A percentile compares a stretch with the other conserved stretches of the same genome.
These are phyloP conservation scores for Epichloe gansuensis DNA, from an alignment of 2,329 filamentous ascomycete genomes.

Conservation along the genomic window DNA sequence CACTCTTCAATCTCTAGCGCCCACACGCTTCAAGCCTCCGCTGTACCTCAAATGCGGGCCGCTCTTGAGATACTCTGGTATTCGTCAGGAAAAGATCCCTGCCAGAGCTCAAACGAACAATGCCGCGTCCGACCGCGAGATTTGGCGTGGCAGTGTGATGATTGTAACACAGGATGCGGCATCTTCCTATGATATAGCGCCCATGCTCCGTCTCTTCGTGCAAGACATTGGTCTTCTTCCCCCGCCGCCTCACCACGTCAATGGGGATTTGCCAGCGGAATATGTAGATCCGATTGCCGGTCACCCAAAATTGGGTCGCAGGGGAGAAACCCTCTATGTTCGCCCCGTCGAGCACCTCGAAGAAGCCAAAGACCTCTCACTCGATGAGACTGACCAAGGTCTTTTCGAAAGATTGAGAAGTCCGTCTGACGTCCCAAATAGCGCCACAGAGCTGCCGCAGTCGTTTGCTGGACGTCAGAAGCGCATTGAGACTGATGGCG, in stretches of 20 bases:
- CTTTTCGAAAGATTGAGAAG: constrained; percentile 61
- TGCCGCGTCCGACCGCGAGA: constrained; percentile 46
- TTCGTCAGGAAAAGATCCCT: constrained; percentile 48
- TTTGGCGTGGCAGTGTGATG: constrained; percentile 91
- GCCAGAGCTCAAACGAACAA: constrained; percentile 14
- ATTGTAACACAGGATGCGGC: constrained; percentile 80
- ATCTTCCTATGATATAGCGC: constrained; percentile 69
- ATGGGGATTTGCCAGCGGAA: constrained; percentile 57
- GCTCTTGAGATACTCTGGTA: constrained; percentile 76
- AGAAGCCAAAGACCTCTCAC: constrained; percentile 65
- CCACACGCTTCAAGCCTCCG: constrained; percentile 67
- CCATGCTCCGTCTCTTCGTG: constrained; percentile 70
- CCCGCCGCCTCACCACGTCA: constrained; percentile 61
- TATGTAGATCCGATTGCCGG: constrained; percentile 85
- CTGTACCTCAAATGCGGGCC: constrained; percentile 85
- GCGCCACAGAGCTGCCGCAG: constrained; percentile 34
- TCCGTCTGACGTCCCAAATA: constrained; percentile 33
- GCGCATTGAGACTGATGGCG: constrained; percentile 54
- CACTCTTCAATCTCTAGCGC: constrained; percentile 21
- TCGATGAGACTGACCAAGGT: constrained; percentile 66
- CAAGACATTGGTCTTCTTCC: constrained; percentile 75
- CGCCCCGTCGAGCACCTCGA: constrained; percentile 78
- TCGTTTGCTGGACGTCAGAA: constrained; percentile 42
- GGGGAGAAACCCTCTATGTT: constrained; percentile 77
- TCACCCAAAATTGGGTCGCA: constrained; percentile 70